These are phyloP conservation scores for Fusarium dlaminii DNA, from an alignment of 2,329 filamentous ascomycete species.

Conservation along the genomic window DNA sequence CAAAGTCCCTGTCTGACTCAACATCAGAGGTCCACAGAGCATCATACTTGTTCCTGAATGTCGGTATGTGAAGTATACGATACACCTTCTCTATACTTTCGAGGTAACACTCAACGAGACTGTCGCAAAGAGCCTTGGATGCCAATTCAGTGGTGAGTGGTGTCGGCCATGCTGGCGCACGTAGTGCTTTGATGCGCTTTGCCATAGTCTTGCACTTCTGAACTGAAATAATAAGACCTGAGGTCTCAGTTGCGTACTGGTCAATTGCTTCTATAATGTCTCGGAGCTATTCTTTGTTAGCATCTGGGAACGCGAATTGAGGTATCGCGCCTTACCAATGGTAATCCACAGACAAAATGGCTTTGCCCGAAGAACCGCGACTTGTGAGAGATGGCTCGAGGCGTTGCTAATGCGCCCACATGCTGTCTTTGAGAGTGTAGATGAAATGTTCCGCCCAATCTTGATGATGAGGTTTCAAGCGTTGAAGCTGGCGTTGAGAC, in stretches of 20 bases:
- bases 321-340: conserved; percentile 50
- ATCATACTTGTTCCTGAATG: conserved; percentile 60
- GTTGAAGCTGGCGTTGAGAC: conserved; percentile 19
- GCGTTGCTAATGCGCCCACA: conserved; percentile 45
- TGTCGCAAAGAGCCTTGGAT: conserved; percentile 54
- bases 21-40: conserved; percentile 55
- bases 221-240: conserved; percentile 50
- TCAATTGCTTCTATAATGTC: conserved; percentile 58
- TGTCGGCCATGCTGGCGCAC: conserved; percentile 59
- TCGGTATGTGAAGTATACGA: conserved; percentile 62
- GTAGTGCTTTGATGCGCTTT: conserved; percentile 60
- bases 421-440: conserved; percentile 48
- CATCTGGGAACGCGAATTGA: fast-evolving
- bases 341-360: conserved; percentile 63
- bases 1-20: conserved; percentile 53
- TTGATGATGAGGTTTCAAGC: conserved; percentile 47
- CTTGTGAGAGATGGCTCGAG: conserved; percentile 62
- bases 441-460: conserved; percentile 57
- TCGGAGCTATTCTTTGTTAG: conserved; percentile 47
- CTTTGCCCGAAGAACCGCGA: conserved; percentile 65
- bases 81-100: conserved; percentile 57
- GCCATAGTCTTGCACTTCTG: conserved; percentile 63
- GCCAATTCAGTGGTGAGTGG: conserved; percentile 57
- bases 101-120: conserved; percentile 60
- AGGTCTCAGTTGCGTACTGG: conserved; percentile 49